phyloP scores from a whole-genome alignment of 352 stramenopile species.

The Globisporangium megalacanthum region DNA sequence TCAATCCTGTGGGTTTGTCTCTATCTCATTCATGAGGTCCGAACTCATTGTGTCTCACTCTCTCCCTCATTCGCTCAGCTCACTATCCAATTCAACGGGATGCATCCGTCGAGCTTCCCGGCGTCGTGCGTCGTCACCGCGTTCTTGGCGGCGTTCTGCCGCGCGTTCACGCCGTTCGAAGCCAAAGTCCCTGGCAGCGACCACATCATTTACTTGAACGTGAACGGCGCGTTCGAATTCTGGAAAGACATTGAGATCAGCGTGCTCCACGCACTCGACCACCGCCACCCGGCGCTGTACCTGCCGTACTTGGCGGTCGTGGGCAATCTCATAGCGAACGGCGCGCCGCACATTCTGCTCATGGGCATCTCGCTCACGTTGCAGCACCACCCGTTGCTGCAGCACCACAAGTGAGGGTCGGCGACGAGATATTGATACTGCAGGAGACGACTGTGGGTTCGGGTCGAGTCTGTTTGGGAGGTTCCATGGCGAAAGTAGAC shows the following conservation, averaged over 20 bases:
- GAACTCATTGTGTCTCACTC: not conserved
- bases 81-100: conserved; percentile 58
- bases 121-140: conserved; percentile 50
- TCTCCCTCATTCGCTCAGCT: conserved; percentile 21
- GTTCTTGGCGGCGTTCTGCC: conserved; percentile 55
- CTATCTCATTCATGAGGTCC: not conserved
- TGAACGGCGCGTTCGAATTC: conserved; percentile 81
- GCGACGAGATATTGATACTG: not conserved
- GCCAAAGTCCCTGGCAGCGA: conserved; percentile 51
- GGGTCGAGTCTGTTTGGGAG: too few relatives aligned
- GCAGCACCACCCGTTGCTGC: conserved; percentile 42
- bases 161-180: conserved; percentile 60
- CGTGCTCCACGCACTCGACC: conserved; percentile 71
- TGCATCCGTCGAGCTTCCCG: conserved; percentile 66
- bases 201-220: conserved; percentile 74
- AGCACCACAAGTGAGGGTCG: conserved; percentile 15
- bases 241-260: conserved; percentile 77
- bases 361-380: conserved; percentile 53
- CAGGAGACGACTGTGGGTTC: not conserved
- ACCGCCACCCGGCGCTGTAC: conserved; percentile 59
- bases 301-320: conserved; percentile 59
- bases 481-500: not conserved
- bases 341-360: conserved; percentile 61
- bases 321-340: conserved; percentile 68
- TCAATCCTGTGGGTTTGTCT: not conserved